Base-by-base conservation (phyloP, 345 rosid genomes). In the Salix dunnii region DNA sequence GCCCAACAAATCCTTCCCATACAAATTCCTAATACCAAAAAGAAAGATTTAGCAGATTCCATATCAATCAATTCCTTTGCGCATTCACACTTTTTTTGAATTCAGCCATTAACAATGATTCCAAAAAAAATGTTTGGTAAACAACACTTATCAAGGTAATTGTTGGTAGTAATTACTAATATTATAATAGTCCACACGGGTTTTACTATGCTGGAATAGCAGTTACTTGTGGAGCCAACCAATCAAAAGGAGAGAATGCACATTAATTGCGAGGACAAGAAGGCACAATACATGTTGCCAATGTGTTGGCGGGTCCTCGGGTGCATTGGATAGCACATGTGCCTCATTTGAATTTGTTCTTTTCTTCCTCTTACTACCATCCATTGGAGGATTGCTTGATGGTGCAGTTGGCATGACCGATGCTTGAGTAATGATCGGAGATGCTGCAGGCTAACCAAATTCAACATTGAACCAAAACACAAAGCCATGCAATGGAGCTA, bases 401-500 rank as follows among this genome's bases (percentile, higher is more conserved):
- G 88, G 40, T 33, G 79, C 88, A 68, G 71, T 55, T 48, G 82
- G 71, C 60, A 82, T 65, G 68, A 80, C 58, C 38, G 81, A 43
- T 49, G 72, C 64, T 31, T 81, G 80, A 72, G 79, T 75, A 79
- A 84, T 84, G 73, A 80, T 60, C 80, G 90, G 77, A 65, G 85
- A 87, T 61, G 82, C 72, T 68, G 89, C 81, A 35, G 87, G 91
- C 73, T 82, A 86, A 53, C 79, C 74, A 82, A 96, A 96, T 82
- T 92, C 97, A 81, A 96, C 96, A 76, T 96, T 97, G 78, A 96
- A 96, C 99, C 99, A 96, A 87, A 96, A 96, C 4, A 91, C 99
- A 89, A 93, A 96, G 69, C 98, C 98, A 83, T 96, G 98, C 86
- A 96, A 79, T 12, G 96, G 97, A 84, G 98, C 99, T 96, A 91